Conservation (phyloP, 257 asterid genomes). For the Nicotiana noctiflora region DNA sequence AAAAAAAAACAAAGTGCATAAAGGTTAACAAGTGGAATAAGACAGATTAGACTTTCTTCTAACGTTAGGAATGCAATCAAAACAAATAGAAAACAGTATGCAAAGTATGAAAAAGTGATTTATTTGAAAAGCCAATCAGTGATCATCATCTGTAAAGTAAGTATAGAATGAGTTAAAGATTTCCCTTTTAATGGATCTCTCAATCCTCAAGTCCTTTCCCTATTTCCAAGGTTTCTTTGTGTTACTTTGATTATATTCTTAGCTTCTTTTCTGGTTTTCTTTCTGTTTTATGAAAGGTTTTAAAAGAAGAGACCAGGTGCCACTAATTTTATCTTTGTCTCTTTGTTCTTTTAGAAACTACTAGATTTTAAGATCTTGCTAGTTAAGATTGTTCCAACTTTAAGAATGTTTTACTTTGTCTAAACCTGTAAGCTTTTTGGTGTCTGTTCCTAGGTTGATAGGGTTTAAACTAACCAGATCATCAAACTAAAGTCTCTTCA, state of each 20-base stretch:
- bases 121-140: slow-evolving; percentile 4
- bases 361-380: slow-evolving; percentile 13
- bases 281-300: not conserved
- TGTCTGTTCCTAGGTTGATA: not conserved
- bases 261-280: slow-evolving; percentile 12
- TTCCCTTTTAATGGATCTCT: not conserved
- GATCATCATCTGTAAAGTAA: slow-evolving; percentile 9
- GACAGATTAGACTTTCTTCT: slow-evolving; percentile 2
- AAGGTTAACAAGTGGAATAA: not conserved
- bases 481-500: not conserved
- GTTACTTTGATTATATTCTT: slow-evolving; percentile 7
- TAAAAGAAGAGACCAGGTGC: slow-evolving; percentile 9
- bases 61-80: slow-evolving; percentile 3
- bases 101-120: not conserved
- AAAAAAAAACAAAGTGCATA: not conserved
- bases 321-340: not conserved
- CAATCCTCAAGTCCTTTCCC: not conserved
- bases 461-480: not conserved
- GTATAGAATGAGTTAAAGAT: not conserved
- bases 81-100: not conserved
- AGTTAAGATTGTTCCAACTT: slow-evolving; percentile 8
- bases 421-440: not conserved
- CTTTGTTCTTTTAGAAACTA: not conserved
- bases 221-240: slow-evolving; percentile 8
- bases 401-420: not conserved